Conservation (phyloP, 352 stramenopile genomes). For the Phytopythium cucurbitacearum region DNA sequence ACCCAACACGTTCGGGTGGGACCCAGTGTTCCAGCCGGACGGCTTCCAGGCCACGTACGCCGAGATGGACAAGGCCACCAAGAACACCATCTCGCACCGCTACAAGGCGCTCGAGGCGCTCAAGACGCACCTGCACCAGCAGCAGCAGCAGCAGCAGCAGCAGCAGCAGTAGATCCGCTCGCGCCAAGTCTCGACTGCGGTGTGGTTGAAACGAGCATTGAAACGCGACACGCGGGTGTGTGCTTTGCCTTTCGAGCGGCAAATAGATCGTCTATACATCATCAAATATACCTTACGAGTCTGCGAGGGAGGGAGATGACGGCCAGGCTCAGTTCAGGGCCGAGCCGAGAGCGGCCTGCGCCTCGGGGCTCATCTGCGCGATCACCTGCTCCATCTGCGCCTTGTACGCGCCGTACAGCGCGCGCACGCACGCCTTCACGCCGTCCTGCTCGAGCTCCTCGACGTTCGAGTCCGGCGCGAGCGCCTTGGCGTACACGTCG, state of each 20-base stretch:
- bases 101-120: conserved; percentile 80
- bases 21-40: conserved; percentile 87
- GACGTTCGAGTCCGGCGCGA: conserved; percentile 54
- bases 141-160: no score
- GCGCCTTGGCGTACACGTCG: conserved; percentile 76
- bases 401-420: conserved; percentile 59
- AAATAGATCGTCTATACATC: no score
- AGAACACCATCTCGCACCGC: conserved; percentile 91
- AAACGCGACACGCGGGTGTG: no score
- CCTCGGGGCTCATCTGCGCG: conserved; percentile 63
- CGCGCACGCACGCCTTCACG: conserved; percentile 65
- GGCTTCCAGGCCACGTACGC: conserved; percentile 85
- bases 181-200: no score
- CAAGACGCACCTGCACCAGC: conserved; percentile 30
- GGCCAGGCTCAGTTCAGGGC: conserved; percentile 33
- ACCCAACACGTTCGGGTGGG: conserved; percentile 87
- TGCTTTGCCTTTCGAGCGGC: no score
- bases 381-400: conserved; percentile 80
- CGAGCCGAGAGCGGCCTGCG: conserved; percentile 60
- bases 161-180: no score
- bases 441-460: conserved; percentile 73
- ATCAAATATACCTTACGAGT: no score
- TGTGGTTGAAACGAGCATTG: no score
- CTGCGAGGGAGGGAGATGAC: background rate
- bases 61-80: conserved; percentile 87